Percentiles rank a stretch among this genome's conserved stretches.
Conservation (phyloP, 1,284 basidiomycete species). For the Ustilago trichophora region DNA sequence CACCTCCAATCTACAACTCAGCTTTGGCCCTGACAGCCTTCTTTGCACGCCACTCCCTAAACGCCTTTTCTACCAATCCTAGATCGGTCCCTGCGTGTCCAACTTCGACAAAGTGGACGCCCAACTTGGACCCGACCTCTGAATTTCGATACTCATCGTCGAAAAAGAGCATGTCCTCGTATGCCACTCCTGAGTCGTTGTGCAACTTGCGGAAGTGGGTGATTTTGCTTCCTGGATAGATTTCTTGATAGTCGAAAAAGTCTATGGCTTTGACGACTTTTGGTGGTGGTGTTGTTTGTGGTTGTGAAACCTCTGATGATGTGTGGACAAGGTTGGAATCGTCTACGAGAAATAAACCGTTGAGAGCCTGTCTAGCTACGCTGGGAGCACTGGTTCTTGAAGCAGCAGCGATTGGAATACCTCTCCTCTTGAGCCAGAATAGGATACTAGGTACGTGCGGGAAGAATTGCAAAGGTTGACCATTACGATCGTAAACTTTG, state of each 20-base stretch:
- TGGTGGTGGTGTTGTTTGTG: background rate
- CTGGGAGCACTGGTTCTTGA: slow-evolving; percentile 57
- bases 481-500: slow-evolving; percentile 50
- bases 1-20: too few relatives aligned
- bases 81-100: slow-evolving; percentile 56
- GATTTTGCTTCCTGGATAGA: slow-evolving; percentile 64
- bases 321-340: slow-evolving; percentile 9
- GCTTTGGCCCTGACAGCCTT: too few relatives aligned
- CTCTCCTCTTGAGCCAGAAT: slow-evolving; percentile 34
- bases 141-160: slow-evolving; percentile 62
- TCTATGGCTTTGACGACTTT: slow-evolving; percentile 40
- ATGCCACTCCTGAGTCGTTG: slow-evolving; percentile 49
- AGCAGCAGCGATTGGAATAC: slow-evolving; percentile 53
- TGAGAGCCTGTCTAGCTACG: slow-evolving; percentile 58
- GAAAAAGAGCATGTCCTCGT: slow-evolving; percentile 64
- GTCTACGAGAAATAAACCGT: slow-evolving; percentile 45
- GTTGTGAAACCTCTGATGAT: too few relatives aligned
- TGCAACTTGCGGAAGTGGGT: slow-evolving; percentile 57
- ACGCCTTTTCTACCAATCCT: slow-evolving; percentile 51
- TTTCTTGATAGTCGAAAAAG: slow-evolving; percentile 60
- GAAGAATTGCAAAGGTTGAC: slow-evolving; percentile 52
- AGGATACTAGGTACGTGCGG: slow-evolving; percentile 60
- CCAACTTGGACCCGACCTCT: slow-evolving; percentile 59
- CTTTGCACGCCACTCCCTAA: slow-evolving; percentile 56
- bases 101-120: slow-evolving; percentile 63